A percentile compares a stretch with the other conserved stretches of the same genome.
phyloP scores from a whole-genome alignment of 352 stramenopile species.

The Globisporangium sylvaticum region DNA sequence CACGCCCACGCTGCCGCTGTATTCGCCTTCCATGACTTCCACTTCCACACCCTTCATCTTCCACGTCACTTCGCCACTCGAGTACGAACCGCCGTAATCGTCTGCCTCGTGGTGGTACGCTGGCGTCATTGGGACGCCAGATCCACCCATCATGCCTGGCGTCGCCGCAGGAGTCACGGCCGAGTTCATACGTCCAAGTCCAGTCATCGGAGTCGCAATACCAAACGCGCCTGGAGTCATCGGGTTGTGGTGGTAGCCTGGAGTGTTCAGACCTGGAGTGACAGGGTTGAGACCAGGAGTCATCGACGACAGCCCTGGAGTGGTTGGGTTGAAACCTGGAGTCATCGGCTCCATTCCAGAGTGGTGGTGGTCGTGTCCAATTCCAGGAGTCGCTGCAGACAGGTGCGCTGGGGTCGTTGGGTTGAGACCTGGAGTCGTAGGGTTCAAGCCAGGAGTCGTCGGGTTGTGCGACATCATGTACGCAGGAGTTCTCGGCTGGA shows the following conservation, averaged over 20 bases:
- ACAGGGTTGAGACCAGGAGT: slow-evolving; percentile 78
- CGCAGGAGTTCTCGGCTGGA: slow-evolving; percentile 70
- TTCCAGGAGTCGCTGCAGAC: slow-evolving; percentile 64
- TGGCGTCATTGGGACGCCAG: slow-evolving; percentile 72
- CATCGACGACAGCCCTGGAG: slow-evolving; percentile 72
- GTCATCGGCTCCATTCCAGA: slow-evolving; percentile 86
- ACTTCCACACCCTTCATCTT: slow-evolving; percentile 88
- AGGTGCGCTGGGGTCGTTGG: slow-evolving; percentile 67
- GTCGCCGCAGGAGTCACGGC: slow-evolving; percentile 63
- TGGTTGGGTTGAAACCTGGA: slow-evolving; percentile 84
- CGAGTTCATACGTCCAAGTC: slow-evolving; percentile 62
- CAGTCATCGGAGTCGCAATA: slow-evolving; percentile 56
- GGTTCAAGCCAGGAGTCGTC: slow-evolving; percentile 76
- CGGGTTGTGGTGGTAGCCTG: slow-evolving; percentile 82
- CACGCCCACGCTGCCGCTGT: slow-evolving; percentile 63
- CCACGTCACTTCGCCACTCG: slow-evolving; percentile 73
- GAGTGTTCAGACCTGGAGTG: slow-evolving; percentile 77
- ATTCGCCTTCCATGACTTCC: slow-evolving; percentile 64
- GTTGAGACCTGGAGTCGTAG: slow-evolving; percentile 76
- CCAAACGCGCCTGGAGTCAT: slow-evolving; percentile 83
- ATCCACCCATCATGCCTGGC: slow-evolving; percentile 63
- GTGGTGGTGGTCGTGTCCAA: slow-evolving; percentile 47
- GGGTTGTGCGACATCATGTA: slow-evolving; percentile 80
- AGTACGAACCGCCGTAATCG: slow-evolving; percentile 35
- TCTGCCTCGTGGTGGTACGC: slow-evolving; percentile 54